Evolutionary conservation across 805 yeast species (phyloP).

Genomic region (Ogataea allantospora): DNA sequence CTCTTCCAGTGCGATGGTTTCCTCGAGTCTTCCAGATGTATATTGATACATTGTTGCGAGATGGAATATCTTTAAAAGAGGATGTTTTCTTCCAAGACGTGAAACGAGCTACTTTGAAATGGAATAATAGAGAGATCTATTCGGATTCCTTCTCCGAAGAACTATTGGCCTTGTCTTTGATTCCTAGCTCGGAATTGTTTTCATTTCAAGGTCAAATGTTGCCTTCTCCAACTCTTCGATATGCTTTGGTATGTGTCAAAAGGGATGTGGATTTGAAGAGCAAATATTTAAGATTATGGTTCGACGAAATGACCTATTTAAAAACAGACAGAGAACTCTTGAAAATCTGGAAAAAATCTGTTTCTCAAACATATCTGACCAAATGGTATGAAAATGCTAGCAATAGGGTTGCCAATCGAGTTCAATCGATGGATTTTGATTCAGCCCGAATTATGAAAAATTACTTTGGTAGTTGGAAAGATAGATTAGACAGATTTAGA

Average conservation of each 20-base stretch:
- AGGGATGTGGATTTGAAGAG: conserved; percentile 20
- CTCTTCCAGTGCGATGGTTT: conserved; percentile 24
- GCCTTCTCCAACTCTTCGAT: conserved; percentile 30
- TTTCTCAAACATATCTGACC: conserved; percentile 12
- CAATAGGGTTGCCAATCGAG: conserved; percentile 2
- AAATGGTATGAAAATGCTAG: conserved; percentile 18
- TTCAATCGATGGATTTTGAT: conserved; percentile 2
- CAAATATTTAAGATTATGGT: conserved; percentile 23
- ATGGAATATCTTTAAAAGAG: conserved; percentile 12
- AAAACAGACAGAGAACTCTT: conserved; percentile 15
- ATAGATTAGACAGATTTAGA: neutral
- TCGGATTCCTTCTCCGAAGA: conserved; percentile 20
- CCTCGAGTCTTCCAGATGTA: conserved; percentile 27
- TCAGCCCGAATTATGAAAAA: neutral
- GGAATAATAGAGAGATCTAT: conserved; percentile 14
- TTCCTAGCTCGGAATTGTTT: conserved; percentile 28
- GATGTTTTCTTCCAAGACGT: conserved; percentile 27
- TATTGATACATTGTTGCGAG: conserved; percentile 18
- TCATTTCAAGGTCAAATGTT: conserved; percentile 12
- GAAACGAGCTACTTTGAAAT: conserved; percentile 18
- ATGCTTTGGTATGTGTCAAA: conserved; percentile 24
- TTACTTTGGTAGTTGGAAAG: conserved; percentile 10
- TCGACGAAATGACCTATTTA: conserved; percentile 13
- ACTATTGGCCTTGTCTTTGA: conserved; percentile 23
- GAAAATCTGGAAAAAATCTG: conserved; percentile 17